These are phyloP conservation scores for Trichocladium antarcticum DNA, from an alignment of 495 filamentous ascomycete species.

Conservation along the genomic window DNA sequence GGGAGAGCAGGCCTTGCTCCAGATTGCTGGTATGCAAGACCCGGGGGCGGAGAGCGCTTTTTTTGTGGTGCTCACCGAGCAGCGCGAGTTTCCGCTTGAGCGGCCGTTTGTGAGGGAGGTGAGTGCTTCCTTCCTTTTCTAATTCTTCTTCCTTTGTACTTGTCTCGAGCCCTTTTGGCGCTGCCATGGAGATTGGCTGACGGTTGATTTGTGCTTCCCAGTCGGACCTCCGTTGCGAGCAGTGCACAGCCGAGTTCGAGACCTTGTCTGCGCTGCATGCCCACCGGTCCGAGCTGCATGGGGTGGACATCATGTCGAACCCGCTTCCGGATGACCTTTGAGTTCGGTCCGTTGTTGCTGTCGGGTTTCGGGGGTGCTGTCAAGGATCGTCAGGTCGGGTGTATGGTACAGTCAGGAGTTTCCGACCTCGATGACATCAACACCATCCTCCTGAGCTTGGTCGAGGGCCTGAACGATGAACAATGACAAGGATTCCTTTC, in stretches of 20 bases:
- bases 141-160: too few species aligned
- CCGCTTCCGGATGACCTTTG: neutral
- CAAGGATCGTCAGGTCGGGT: too few species aligned
- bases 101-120: conserved; percentile 1
- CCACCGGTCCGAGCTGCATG: neutral
- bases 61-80: neutral
- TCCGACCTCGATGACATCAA: too few species aligned
- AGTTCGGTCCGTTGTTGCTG: neutral
- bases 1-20: neutral
- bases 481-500: too few species aligned
- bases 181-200: neutral
- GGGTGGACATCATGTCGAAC: neutral
- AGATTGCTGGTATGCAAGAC: neutral
- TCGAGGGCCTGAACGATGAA: too few species aligned
- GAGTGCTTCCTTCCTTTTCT: neutral
- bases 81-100: neutral
- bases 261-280: neutral
- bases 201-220: neutral
- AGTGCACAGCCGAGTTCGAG: neutral
- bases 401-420: too few species aligned
- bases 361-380: too few species aligned
- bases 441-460: too few species aligned
- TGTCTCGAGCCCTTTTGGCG: too few species aligned
- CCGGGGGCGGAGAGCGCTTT: neutral
- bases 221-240: conserved; percentile 1